These are phyloP conservation scores for Colletotrichum sp. DNA, from an alignment of 2,329 filamentous ascomycete genomes.

Conservation along the genomic window DNA sequence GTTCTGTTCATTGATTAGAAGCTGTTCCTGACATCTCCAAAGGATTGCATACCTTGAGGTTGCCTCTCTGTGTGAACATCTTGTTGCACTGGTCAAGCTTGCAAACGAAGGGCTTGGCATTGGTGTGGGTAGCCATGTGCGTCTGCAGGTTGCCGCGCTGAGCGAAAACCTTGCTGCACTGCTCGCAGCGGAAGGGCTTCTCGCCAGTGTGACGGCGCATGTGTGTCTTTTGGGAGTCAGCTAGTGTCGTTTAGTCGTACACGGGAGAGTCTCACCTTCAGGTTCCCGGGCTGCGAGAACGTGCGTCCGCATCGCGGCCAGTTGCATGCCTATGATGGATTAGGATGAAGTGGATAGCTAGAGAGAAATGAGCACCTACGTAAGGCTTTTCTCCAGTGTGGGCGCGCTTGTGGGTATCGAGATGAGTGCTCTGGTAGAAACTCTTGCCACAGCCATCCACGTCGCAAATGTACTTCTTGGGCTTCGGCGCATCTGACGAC, in stretches of 20 bases:
- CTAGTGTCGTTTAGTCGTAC: not conserved
- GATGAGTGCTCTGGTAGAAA: conserved; percentile 91
- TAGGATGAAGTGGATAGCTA: conserved; percentile 22
- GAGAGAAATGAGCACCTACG: conserved; percentile 55
- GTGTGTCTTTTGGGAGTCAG: conserved; percentile 66
- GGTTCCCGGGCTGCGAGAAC: conserved; percentile 90
- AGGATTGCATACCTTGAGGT: conserved; percentile 73
- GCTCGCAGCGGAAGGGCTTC: conserved; percentile 79
- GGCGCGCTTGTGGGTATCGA: conserved; percentile 85
- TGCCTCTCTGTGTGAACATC: conserved; percentile 87
- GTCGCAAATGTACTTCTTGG: conserved; percentile 75
- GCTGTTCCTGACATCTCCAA: not conserved
- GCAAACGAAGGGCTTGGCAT: conserved; percentile 81
- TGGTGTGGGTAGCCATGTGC: conserved; percentile 81
- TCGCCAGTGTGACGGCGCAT: conserved; percentile 87
- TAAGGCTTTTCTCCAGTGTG: conserved; percentile 94
- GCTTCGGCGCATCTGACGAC: conserved; percentile 1
- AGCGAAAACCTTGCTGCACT: conserved; percentile 82
- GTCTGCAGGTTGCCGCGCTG: conserved; percentile 86
- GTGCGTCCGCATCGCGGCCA: conserved; percentile 75
- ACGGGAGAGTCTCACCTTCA: conserved; percentile 67
- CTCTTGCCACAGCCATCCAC: conserved; percentile 78
- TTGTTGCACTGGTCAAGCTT: conserved; percentile 84
- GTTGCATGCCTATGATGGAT: conserved; percentile 64
- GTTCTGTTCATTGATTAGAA: conserved; percentile 53